Conservation (phyloP, 768 basidiomycete genomes). For the Leccinum subgranulosum region DNA sequence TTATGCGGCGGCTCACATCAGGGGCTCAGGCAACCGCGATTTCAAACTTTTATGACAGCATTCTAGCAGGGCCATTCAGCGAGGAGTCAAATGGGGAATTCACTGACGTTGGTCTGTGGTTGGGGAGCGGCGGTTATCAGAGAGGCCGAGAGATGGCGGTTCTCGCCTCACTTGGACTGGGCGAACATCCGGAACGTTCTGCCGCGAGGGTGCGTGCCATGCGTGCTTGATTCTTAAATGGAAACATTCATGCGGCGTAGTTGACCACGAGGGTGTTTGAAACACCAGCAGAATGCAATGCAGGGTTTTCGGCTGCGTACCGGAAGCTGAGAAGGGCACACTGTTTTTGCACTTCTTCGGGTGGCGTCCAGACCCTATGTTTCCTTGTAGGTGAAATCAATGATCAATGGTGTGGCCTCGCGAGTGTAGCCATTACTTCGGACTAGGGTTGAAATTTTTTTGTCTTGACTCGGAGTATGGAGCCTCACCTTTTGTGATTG, state of each 20-base stretch:
- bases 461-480: not conserved
- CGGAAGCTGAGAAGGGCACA: conserved; percentile 10
- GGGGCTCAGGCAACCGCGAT: conserved; percentile 39
- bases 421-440: conserved; percentile 14
- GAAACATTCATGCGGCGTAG: conserved; percentile 16
- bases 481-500: not conserved
- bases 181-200: conserved; percentile 17
- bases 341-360: conserved; percentile 11
- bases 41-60: conserved; percentile 43
- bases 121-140: conserved; percentile 41
- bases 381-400: conserved; percentile 36
- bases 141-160: conserved; percentile 28
- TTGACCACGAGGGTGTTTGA: conserved; percentile 13
- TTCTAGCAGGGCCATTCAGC: conserved; percentile 50
- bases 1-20: conserved; percentile 32
- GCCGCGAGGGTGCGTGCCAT: conserved; percentile 7
- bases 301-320: conserved; percentile 6
- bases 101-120: conserved; percentile 51
- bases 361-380: conserved; percentile 31
- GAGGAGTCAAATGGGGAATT: conserved; percentile 51
- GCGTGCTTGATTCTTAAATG: not conserved
- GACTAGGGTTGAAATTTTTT: not conserved
- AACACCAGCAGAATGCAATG: conserved; percentile 9
- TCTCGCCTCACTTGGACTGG: conserved; percentile 34
- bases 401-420: conserved; percentile 22